Evolutionary conservation across 2,329 filamentous ascomycete species (phyloP), one percentile per base, ranked within the genome.

Genomic region (Clonostachys solani): DNA sequence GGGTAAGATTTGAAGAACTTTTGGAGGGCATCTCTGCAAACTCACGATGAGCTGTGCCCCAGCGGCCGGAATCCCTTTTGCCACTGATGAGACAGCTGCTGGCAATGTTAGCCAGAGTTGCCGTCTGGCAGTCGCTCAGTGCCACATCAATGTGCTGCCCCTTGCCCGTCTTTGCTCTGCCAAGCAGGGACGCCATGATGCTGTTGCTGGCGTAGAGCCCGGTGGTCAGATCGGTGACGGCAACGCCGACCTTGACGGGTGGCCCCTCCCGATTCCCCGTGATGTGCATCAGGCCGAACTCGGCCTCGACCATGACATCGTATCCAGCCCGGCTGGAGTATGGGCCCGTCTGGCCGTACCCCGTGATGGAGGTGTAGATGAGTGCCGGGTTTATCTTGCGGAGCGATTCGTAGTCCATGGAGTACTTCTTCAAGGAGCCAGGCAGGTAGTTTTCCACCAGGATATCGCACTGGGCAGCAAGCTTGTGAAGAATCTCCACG

Each of bases 301-400:
- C 94, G 50, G 94, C 94, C 72, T 99, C 94, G 12, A 99, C 92
- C 92, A 99, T 99, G 56, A 99, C 94, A 67, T 99, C 94, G 74
- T 99, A 99, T 5, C 94, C 94, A 5, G 94, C 91, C 13, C 94
- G 80, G 53, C 84, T 81, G 6, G 86, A 83, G 66, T 95, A 96
- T 0, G 94, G 94, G 0, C 94, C 94, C 2, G 89, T 96, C 64
- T 99, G 94, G 3, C 94, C 94, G 61, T 97, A 99, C 1, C 94
- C 94, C 0, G 94, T 99, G 57, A 99, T 95, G 56, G 90, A 96
- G 13, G 92, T 91, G 62, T 99, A 99, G 55, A 99, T 89, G 42
- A 99, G 75, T 6, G 76, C 72, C 0, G 92, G 92, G 60, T 97
- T 97, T 63, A 96, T 84, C 54, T 83, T 79, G 45, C 77, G 80